Base-by-base conservation (phyloP, 805 yeast genomes). In the Candida glaebosa region DNA sequence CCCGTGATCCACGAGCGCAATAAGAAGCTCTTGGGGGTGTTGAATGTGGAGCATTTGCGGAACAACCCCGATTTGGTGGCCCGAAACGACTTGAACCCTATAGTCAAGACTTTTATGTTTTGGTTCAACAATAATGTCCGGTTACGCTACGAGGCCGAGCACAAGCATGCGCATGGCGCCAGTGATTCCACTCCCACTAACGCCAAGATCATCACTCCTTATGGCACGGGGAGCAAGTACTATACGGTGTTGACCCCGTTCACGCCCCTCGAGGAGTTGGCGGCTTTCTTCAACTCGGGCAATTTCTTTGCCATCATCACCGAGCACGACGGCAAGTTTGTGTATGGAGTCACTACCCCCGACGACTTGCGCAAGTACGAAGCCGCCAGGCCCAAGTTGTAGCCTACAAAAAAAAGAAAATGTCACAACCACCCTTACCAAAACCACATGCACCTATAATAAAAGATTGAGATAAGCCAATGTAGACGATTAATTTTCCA, bases 261-360 rank as follows among this genome's bases (percentile, higher is more conserved):
- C 46, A 72, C 80, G 3, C 76, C 82, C 9, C 63, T 78, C 47
- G 83, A 79, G 50, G 67, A 70, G 1, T 68, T 78, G 47, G 78
- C 78, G 16, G 52, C 46, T 26, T 79, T 78, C 48, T 78, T 79
- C 55, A 69, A 64, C 41, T 43, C 56, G 16, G 80, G 77, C 14
- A 62, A 70, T 45, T 76, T 67, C 47, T 76, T 79, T 52, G 83
- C 82, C 3, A 77, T 78, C n/a, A 63, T 78, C 37, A 77, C 83
- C 34, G 80, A 78, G 46, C 69, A 57, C 18, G 69, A 69, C 36
- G 72, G 78, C 4, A 67, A 67, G 47, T 71, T 77, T 53, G 82
- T 79, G 8, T 68, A 78, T 40, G 84, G 81, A 4, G 82, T 78
- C 14, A 82, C 79, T 20, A 76, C 80, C 2, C 69, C 72, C 18